A percentile compares a stretch with the other conserved stretches of the same genome.
These are phyloP conservation scores for Citrus australasica DNA, from an alignment of 345 rosid species.

Conservation along the genomic window DNA sequence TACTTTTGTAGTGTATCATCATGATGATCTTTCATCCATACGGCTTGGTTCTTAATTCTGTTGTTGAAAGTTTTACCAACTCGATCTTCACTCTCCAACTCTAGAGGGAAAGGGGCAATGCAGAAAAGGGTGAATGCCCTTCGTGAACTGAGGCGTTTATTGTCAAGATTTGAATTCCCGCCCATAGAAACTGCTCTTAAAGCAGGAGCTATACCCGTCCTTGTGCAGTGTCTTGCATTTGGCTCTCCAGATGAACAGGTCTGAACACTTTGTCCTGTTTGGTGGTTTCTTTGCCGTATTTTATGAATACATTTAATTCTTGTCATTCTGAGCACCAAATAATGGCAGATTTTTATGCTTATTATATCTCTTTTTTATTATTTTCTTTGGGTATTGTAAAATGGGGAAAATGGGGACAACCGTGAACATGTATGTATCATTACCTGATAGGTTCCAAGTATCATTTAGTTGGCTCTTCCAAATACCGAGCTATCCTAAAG, in stretches of 20 bases:
- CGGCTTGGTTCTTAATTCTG: background rate
- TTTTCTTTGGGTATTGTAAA: background rate
- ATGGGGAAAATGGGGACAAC: background rate
- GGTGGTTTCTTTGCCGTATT: background rate
- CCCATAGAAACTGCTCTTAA: conserved; percentile 76
- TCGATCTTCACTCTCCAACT: conserved; percentile 13
- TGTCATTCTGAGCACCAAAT: background rate
- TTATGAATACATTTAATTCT: background rate
- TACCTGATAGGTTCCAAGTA: background rate
- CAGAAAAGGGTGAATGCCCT: conserved; percentile 81
- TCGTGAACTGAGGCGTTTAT: conserved; percentile 77
- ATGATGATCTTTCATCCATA: background rate
- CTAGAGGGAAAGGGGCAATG: conserved; percentile 86
- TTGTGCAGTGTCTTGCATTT: conserved; percentile 87
- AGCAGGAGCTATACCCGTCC: conserved; percentile 82
- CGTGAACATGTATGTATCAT: background rate
- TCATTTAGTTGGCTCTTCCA: background rate
- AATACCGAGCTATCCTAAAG: background rate
- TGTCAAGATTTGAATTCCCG: conserved; percentile 81
- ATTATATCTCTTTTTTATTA: too few relatives aligned
- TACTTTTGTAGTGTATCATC: conserved; percentile 1
- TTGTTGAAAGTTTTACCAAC: conserved; percentile 1
- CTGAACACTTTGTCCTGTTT: conserved; percentile 9
- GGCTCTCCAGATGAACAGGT: conserved; percentile 97
- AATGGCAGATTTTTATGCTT: too few relatives aligned